Percentiles rank a stretch among this genome's conserved stretches.
Conservation (phyloP, 306 rosid species). For the Castanea mollissima region DNA sequence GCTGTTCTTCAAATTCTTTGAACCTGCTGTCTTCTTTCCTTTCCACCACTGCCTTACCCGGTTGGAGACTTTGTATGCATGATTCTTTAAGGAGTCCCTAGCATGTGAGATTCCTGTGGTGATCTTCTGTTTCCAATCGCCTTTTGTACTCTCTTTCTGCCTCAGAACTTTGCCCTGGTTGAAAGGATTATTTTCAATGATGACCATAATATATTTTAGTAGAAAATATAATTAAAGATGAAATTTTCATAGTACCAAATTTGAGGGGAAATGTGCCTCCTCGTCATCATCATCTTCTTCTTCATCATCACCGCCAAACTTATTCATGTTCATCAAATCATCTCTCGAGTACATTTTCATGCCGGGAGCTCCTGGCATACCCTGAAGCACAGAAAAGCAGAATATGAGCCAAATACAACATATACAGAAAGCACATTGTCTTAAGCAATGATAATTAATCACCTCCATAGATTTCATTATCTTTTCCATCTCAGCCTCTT, state of each 20-base stretch:
- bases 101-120: conserved; percentile 45
- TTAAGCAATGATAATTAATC: conserved; percentile 6
- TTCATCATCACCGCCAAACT: conserved; percentile 52
- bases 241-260: conserved; percentile 52
- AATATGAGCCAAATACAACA: conserved; percentile 7
- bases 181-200: background rate
- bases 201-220: background rate
- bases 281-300: conserved; percentile 64
- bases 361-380: conserved; percentile 99
- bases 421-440: background rate
- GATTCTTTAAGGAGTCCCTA: conserved; percentile 54
- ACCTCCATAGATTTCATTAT: conserved; percentile 94
- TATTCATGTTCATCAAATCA: conserved; percentile 81
- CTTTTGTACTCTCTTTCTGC: conserved; percentile 47
- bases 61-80: conserved; percentile 59
- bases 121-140: conserved; percentile 62
- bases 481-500: conserved; percentile 97
- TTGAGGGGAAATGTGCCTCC: conserved; percentile 49
- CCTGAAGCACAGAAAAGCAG: conserved; percentile 48
- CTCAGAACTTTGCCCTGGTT: conserved; percentile 71
- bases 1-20: conserved; percentile 45
- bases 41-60: conserved; percentile 61
- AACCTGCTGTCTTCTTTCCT: conserved; percentile 38
- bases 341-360: conserved; percentile 98
- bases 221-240: background rate